Evolutionary conservation across 2,329 filamentous ascomycete genomes (phyloP).

Genomic region (Neonectria magnoliae): DNA sequence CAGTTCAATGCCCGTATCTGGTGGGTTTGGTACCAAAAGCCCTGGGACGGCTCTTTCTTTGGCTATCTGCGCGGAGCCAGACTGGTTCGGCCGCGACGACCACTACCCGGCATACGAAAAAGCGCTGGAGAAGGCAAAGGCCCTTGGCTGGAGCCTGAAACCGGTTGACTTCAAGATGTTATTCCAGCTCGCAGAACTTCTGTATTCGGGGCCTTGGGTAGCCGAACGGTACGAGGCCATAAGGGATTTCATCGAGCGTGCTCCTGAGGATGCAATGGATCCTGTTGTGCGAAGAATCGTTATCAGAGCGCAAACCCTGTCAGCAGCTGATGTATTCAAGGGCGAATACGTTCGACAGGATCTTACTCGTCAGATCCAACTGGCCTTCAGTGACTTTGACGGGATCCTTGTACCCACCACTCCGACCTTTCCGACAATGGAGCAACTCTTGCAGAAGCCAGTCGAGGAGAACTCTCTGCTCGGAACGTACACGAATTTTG

Average conservation of each 20-base stretch:
- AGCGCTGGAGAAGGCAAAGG: constrained; percentile 49
- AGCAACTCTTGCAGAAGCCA: constrained; percentile 61
- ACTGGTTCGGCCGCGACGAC: constrained; percentile 48
- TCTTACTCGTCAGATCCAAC: constrained; percentile 54
- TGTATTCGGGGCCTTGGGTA: constrained; percentile 68
- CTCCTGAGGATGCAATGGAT: constrained; percentile 45
- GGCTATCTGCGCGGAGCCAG: constrained; percentile 54
- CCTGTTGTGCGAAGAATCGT: constrained; percentile 50
- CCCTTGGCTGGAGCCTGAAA: constrained; percentile 53
- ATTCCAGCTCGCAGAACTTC: constrained; percentile 61
- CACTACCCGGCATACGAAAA: constrained; percentile 56
- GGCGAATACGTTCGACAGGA: constrained; percentile 50
- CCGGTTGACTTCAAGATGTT: constrained; percentile 60
- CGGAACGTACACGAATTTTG: constrained; percentile 68
- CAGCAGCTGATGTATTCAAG: constrained; percentile 58
- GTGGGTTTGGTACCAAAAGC: constrained; percentile 45
- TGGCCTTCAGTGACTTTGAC: constrained; percentile 54
- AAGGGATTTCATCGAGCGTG: constrained; percentile 53
- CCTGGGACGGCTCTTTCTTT: constrained; percentile 43
- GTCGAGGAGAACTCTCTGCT: constrained; percentile 63
- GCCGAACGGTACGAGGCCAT: constrained; percentile 66
- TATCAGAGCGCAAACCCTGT: constrained; percentile 51
- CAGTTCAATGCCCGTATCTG: not conserved
- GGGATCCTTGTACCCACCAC: constrained; percentile 66
- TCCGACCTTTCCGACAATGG: constrained; percentile 61